phyloP scores from a whole-genome alignment of 371 early-diverging fungal genomes.

The Quaeritorhiza haematococci region DNA sequence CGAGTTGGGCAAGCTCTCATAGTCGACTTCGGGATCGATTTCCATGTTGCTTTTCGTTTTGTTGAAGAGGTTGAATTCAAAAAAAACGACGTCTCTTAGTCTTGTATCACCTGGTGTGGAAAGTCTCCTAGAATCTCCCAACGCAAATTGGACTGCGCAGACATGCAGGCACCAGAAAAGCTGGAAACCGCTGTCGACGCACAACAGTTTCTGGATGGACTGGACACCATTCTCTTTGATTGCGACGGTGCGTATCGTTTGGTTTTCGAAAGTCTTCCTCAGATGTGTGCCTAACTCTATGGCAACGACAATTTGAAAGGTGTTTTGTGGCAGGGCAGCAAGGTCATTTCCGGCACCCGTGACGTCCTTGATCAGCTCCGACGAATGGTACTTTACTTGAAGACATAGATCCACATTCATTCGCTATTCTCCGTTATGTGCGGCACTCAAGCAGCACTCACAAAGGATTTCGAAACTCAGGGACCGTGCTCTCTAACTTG shows the following conservation, averaged over 20 bases:
- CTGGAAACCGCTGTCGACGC: too few relatives aligned
- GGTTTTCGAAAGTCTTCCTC: neutral
- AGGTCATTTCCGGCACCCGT: slow-evolving; percentile 59
- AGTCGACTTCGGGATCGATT: slow-evolving; percentile 82
- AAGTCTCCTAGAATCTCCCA: too few relatives aligned
- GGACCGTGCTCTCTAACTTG: neutral
- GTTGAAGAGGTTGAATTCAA: too few relatives aligned
- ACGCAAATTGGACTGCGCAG: too few relatives aligned
- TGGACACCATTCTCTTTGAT: slow-evolving; percentile 91
- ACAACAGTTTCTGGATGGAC: slow-evolving; percentile 50
- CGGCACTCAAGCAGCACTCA: neutral
- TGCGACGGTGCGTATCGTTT: slow-evolving; percentile 74
- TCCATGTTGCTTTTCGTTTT: too few relatives aligned
- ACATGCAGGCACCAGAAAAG: too few relatives aligned
- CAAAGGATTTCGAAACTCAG: neutral
- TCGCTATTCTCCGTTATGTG: neutral
- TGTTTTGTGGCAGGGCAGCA: slow-evolving; percentile 85
- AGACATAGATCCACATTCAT: too few relatives aligned
- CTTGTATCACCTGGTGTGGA: too few relatives aligned
- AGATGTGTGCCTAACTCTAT: neutral
- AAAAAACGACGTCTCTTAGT: slow-evolving; percentile 23
- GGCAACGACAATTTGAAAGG: slow-evolving; percentile 44
- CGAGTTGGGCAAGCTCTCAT: slow-evolving; percentile 83
- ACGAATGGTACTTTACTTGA: slow-evolving; percentile 56
- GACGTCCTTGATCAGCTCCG: slow-evolving; percentile 69